Evolutionary conservation across 495 filamentous ascomycete species (phyloP), one percentile per base, ranked within the genome.

Genomic region (Lasiosphaeria miniovina): DNA sequence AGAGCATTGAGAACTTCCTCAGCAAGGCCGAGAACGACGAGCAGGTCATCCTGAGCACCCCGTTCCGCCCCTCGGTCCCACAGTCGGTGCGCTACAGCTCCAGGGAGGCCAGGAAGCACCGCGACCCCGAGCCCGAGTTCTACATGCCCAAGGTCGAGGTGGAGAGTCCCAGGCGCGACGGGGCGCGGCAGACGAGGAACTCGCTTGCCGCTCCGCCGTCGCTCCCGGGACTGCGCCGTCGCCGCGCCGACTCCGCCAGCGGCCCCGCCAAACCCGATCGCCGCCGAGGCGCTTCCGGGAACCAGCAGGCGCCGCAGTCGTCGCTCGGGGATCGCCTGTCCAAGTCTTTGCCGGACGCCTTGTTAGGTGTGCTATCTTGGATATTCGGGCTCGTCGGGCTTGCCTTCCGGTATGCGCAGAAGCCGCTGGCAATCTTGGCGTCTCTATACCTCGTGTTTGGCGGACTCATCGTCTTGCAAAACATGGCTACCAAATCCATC

Each of bases 391-490:
- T 86, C n/a, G 33, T 84, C 4, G 73, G 68, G 10, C 68, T 77
- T 24, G 75, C 81, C 41, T 74, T 88, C 15, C 69, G 73, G 31
- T 76, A 77, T 52, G 66, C 80, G 9, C 82, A 84, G 65, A 80
- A 73, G 48, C 79, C 85, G 3, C 60, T 88, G 34, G 81, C 81
- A n/a, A 74, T 81, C 52, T 50, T 81, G 4, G 61, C 86, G 4
- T 79, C 82, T 7, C 17, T 82, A 50, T 88, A 81, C 59, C 58
- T 86, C 9, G 67, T 75, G 3, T 70, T 80, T 60, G 80, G 81
- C 52, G 63, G 77, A 6, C 36, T 79, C 15, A 71, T 82, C 50
- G 64, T 84, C 43, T 71, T 75, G 36, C 74, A 79, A 17, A 83
- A 84, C 60, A 72, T 83, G 61, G 59, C 85, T 12, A 79, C 78